Conservation (phyloP, 306 rosid genomes). For the Gastrolobium bilobum region DNA sequence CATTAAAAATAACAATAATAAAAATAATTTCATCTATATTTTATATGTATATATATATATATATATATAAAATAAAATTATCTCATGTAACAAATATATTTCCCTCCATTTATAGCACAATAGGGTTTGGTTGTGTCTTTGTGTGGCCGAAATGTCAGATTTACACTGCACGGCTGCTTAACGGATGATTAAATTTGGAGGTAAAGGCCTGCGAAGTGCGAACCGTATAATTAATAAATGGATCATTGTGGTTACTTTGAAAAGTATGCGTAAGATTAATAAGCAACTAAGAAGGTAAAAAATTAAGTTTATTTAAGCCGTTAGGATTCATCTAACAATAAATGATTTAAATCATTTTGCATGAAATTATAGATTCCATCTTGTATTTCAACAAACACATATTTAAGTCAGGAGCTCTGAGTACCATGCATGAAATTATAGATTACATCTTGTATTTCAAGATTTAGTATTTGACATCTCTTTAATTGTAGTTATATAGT, state of each 20-base stretch:
- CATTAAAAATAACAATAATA: too few relatives aligned
- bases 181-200: neutral
- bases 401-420: neutral
- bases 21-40: too few relatives aligned
- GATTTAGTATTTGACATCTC: neutral
- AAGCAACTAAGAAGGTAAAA: slow-evolving; percentile 22
- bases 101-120: slow-evolving; percentile 36
- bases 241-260: neutral
- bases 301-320: neutral
- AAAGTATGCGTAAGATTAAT: slow-evolving; percentile 17
- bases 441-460: neutral
- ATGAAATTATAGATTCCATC: too few relatives aligned
- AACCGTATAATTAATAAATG: neutral
- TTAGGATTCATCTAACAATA: too few relatives aligned
- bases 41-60: too few relatives aligned
- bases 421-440: too few relatives aligned
- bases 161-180: slow-evolving; percentile 42
- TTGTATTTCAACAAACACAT: slow-evolving; percentile 2
- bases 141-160: slow-evolving; percentile 55
- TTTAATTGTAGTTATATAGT: neutral
- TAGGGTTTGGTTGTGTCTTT: slow-evolving; percentile 31
- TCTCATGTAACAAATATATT: neutral
- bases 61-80: too few relatives aligned
- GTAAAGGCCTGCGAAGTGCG: neutral
- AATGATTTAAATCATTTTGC: too few relatives aligned